Evolutionary conservation across 2,329 filamentous ascomycete species (phyloP).

Genomic region (Diaporthe caulivora): DNA sequence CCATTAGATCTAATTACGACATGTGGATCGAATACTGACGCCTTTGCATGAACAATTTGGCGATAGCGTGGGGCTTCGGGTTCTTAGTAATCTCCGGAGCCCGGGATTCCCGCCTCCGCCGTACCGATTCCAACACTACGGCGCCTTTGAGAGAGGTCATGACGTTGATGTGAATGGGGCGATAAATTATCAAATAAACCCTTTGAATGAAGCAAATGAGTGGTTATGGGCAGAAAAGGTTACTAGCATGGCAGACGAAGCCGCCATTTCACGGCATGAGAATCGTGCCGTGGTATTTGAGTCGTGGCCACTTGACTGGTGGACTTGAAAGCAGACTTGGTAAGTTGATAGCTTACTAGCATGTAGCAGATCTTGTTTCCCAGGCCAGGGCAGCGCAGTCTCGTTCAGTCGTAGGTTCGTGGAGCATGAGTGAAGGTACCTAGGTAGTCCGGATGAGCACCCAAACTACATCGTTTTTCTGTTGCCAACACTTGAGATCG

Average conservation of each 20-base stretch:
- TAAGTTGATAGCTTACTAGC: neutral
- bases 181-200: neutral
- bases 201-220: neutral
- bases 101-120: neutral
- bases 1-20: neutral
- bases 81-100: slow-evolving; percentile 1
- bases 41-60: neutral
- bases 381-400: neutral
- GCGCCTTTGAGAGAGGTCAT: neutral
- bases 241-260: neutral
- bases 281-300: neutral
- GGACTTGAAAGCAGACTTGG: neutral
- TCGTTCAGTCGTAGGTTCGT: neutral
- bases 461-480: neutral
- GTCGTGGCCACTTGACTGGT: neutral
- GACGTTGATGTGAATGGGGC: neutral
- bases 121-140: neutral
- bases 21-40: neutral
- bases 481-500: too few relatives aligned
- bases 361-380: neutral
- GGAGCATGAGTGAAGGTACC: neutral
- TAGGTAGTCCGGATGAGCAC: neutral
- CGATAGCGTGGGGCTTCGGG: slow-evolving; percentile 12
- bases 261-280: neutral
- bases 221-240: neutral